Conservation (phyloP, 148 eudicot species). For the Fallopia convolvulus region DNA sequence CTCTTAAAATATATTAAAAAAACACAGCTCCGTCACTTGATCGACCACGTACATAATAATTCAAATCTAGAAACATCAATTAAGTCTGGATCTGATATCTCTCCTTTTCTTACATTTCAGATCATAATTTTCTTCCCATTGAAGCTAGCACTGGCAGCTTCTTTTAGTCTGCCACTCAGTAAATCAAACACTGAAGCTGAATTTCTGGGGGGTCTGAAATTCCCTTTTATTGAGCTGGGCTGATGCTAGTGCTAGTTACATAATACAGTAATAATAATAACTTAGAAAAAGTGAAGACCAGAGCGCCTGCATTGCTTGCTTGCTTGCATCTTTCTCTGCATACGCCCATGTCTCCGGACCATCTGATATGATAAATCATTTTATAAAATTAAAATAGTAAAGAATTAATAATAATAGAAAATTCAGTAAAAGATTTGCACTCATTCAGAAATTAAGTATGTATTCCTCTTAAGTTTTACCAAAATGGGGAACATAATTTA, state of each 20-base stretch:
- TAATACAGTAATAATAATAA: background rate
- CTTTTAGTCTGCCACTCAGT: background rate
- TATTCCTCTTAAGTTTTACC: background rate
- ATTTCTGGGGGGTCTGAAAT: background rate
- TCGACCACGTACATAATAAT: background rate
- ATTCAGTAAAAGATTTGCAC: background rate
- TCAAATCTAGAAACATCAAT: background rate
- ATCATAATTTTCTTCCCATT: background rate
- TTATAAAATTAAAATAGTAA: background rate
- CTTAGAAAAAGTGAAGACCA: background rate
- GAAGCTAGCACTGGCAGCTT: background rate
- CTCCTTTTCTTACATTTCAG: background rate
- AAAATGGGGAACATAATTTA: background rate
- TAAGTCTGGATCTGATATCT: background rate
- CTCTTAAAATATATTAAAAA: background rate
- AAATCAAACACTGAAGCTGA: background rate
- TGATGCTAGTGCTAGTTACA: background rate
- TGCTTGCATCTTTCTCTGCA: background rate
- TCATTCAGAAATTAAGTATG: background rate
- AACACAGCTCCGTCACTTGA: background rate
- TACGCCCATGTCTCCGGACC: background rate
- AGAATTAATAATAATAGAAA: background rate
- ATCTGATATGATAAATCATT: background rate
- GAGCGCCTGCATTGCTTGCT: constrained; percentile 7
- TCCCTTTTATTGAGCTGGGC: background rate